Percentiles rank a stretch among this genome's conserved stretches.
Conservation (phyloP, 306 rosid genomes). For the Inga laurina region DNA sequence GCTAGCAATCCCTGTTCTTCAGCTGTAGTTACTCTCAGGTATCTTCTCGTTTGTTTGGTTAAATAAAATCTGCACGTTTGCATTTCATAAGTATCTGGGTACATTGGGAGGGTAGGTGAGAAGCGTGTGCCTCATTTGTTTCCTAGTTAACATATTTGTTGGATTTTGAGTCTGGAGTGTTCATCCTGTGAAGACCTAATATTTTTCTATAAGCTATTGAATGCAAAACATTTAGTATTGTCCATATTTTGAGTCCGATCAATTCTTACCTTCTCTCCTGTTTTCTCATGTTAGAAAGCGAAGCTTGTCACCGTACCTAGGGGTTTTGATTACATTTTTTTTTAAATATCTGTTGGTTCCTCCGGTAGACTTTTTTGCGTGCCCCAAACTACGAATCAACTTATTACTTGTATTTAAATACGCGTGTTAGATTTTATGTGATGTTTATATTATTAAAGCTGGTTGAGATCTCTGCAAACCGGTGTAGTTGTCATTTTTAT, state of each 20-base stretch:
- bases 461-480: neutral
- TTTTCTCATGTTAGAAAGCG: neutral
- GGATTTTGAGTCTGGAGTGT: neutral
- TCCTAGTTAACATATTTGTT: neutral
- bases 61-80: neutral
- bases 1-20: constrained; percentile 26
- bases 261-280: neutral
- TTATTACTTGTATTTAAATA: neutral
- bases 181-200: neutral
- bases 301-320: neutral
- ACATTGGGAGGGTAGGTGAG: constrained; percentile 8
- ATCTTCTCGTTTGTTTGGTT: neutral
- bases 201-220: neutral
- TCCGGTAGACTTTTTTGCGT: neutral
- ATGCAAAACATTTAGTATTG: neutral
- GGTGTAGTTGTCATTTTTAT: neutral
- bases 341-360: neutral
- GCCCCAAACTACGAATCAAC: neutral
- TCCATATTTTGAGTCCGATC: neutral
- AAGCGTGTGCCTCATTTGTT: neutral
- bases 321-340: neutral
- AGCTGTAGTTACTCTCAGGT: constrained; percentile 33
- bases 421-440: neutral
- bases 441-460: constrained; percentile 13
- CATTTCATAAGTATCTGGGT: neutral